A percentile compares a stretch with the other conserved stretches of the same genome.
Conservation (phyloP, 805 yeast genomes). For the Dipodascopsis tothii region DNA sequence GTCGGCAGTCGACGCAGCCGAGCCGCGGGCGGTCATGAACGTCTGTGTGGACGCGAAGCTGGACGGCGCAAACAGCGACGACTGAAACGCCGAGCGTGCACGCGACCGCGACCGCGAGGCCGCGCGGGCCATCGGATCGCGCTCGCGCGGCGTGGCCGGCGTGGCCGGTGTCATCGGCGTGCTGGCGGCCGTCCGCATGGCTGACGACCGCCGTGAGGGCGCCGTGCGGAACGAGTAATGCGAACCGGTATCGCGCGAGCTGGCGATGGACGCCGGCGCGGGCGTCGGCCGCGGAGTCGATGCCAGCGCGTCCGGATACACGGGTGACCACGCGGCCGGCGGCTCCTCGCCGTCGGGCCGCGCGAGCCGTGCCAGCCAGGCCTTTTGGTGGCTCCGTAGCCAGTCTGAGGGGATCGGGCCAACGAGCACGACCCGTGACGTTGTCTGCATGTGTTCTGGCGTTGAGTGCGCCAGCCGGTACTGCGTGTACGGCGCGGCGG, state of each 20-base stretch:
- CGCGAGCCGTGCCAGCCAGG: slow-evolving; percentile 19
- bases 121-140: not conserved
- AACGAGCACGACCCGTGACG: slow-evolving; percentile 43
- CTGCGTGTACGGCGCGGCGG: slow-evolving; percentile 50
- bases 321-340: slow-evolving; percentile 21
- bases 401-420: slow-evolving; percentile 57
- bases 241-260: not conserved
- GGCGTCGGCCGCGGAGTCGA: slow-evolving; percentile 10
- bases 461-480: slow-evolving; percentile 50
- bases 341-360: slow-evolving; percentile 11
- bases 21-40: slow-evolving; percentile 18
- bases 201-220: not conserved
- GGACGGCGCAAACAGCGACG: slow-evolving; percentile 17
- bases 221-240: not conserved
- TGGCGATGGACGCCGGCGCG: not conserved
- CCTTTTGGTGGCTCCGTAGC: slow-evolving; percentile 35
- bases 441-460: slow-evolving; percentile 41
- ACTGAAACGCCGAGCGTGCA: not conserved
- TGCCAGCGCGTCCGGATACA: slow-evolving; percentile 11
- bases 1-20: slow-evolving; percentile 9
- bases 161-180: not conserved
- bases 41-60: slow-evolving; percentile 19
- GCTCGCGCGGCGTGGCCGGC: not conserved
- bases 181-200: not conserved
- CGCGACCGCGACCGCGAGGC: not conserved